These are phyloP conservation scores for Hanseniaspora valbyensis DNA, from an alignment of 805 yeast genomes.

Conservation along the genomic window DNA sequence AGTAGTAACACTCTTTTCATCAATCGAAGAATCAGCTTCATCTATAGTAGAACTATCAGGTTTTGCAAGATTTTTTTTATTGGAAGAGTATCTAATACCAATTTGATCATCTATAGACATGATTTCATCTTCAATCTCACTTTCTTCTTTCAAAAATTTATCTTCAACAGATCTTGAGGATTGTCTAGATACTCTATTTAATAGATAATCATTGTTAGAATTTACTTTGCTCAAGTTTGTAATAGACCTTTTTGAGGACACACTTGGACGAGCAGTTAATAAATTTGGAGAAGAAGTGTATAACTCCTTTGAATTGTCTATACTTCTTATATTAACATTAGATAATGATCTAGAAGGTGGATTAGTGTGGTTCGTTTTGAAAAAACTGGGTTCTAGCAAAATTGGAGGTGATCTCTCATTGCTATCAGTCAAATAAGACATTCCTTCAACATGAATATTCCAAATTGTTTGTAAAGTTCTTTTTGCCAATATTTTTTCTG, in stretches of 20 bases:
- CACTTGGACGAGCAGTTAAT: background rate
- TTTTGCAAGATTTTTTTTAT: conserved; percentile 15
- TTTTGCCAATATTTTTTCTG: conserved; percentile 1
- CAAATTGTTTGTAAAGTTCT: conserved; percentile 12
- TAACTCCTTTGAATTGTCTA: background rate
- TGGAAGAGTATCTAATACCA: conserved; percentile 20
- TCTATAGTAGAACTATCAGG: conserved; percentile 2
- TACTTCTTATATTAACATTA: background rate
- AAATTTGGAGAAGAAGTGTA: background rate
- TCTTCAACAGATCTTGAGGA: conserved; percentile 21
- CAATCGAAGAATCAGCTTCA: conserved; percentile 20
- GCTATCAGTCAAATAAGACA: background rate
- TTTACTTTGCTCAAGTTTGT: background rate
- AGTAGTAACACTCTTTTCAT: conserved; percentile 15
- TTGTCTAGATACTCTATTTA: conserved; percentile 22
- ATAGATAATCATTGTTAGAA: conserved; percentile 5
- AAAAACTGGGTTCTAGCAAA: background rate
- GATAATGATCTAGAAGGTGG: background rate
- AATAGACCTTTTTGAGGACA: conserved; percentile 7
- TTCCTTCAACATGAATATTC: conserved; percentile 14
- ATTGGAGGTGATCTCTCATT: conserved; percentile 6
- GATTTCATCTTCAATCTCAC: conserved; percentile 30
- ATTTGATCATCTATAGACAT: conserved; percentile 39
- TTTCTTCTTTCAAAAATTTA: conserved; percentile 18
- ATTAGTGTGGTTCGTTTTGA: too few species aligned